These are phyloP conservation scores for Glonium stellatum DNA, from an alignment of 495 filamentous ascomycete species.

Conservation along the genomic window DNA sequence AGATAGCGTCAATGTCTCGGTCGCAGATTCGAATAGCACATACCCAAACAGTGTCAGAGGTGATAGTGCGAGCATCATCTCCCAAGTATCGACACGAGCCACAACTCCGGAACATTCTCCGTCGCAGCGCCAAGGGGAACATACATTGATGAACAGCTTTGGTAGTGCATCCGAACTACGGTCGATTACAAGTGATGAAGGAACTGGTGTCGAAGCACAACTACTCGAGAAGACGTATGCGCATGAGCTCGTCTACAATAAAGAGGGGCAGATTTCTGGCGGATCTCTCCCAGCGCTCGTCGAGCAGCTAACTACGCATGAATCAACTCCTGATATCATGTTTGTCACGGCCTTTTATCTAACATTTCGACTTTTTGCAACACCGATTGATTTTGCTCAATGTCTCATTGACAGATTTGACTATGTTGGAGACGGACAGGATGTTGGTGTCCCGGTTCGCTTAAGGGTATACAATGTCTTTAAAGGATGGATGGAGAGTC, in stretches of 20 bases:
- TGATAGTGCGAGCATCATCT: slow-evolving; percentile 74
- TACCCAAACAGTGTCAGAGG: slow-evolving; percentile 67
- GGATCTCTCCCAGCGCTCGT: slow-evolving; percentile 87
- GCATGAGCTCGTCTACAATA: slow-evolving; percentile 85
- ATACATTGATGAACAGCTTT: slow-evolving; percentile 35
- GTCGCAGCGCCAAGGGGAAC: slow-evolving; percentile 31
- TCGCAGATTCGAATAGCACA: slow-evolving; percentile 62
- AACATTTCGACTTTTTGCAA: slow-evolving; percentile 92
- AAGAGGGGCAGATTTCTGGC: slow-evolving; percentile 89
- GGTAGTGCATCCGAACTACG: slow-evolving; percentile 34
- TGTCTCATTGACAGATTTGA: slow-evolving; percentile 84
- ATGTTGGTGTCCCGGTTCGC: slow-evolving; percentile 70
- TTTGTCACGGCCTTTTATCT: slow-evolving; percentile 96
- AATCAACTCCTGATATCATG: slow-evolving; percentile 84
- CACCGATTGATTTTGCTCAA: slow-evolving; percentile 70
- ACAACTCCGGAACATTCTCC: slow-evolving; percentile 71
- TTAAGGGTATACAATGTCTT: slow-evolving; percentile 92
- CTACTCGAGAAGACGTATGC: slow-evolving; percentile 78
- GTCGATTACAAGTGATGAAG: slow-evolving; percentile 53
- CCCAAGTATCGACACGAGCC: slow-evolving; percentile 77
- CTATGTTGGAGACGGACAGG: slow-evolving; percentile 71
- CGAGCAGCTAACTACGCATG: slow-evolving; percentile 86
- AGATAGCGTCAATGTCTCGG: slow-evolving; percentile 47
- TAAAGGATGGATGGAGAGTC: slow-evolving; percentile 94
- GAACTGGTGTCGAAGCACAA: slow-evolving; percentile 70